A percentile compares a stretch with the other conserved stretches of the same genome.
Evolutionary conservation across 2,329 filamentous ascomycete genomes (phyloP).

Genomic region (Cercospora beticola): DNA sequence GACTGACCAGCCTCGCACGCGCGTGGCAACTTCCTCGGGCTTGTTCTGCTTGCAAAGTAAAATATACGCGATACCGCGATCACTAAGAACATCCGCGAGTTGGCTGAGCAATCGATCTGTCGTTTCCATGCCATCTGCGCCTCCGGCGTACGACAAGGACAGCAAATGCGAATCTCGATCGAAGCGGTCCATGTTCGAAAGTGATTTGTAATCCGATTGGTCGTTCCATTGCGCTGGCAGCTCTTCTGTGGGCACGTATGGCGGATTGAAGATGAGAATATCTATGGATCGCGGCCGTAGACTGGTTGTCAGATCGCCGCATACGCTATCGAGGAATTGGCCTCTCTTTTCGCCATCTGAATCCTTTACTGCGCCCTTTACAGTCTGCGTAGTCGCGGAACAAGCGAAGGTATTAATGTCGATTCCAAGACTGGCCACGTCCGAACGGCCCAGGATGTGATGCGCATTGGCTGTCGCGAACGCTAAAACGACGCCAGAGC

Average conservation of each 20-base stretch:
- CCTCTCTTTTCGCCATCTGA: constrained; percentile 32
- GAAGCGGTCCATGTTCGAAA: constrained; percentile 48
- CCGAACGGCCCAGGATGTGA: constrained; percentile 68
- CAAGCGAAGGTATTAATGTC: constrained; percentile 89
- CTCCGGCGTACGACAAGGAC: constrained; percentile 84
- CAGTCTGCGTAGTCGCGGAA: constrained; percentile 69
- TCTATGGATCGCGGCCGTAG: constrained; percentile 65
- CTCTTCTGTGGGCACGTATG: constrained; percentile 84
- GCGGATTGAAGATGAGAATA: constrained; percentile 92
- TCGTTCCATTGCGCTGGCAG: constrained; percentile 53
- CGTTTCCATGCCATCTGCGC: constrained; percentile 87
- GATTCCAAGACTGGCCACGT: constrained; percentile 70
- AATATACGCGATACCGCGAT: constrained; percentile 79
- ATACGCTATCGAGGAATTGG: constrained; percentile 64
- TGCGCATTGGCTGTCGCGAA: constrained; percentile 77
- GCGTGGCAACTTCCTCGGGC: constrained; percentile 69
- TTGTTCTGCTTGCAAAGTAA: constrained; percentile 88
- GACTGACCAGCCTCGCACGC: constrained; percentile 58
- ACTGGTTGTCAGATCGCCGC: constrained; percentile 67
- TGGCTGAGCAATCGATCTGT: constrained; percentile 74
- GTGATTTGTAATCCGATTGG: constrained; percentile 9
- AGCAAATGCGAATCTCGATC: constrained; percentile 82
- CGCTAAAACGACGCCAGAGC: constrained; percentile 89
- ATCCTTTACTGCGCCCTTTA: constrained; percentile 51
- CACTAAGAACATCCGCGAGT: constrained; percentile 63